Evolutionary conservation across 2,329 filamentous ascomycete genomes (phyloP).

Genomic region (Paecilomyces sp.): DNA sequence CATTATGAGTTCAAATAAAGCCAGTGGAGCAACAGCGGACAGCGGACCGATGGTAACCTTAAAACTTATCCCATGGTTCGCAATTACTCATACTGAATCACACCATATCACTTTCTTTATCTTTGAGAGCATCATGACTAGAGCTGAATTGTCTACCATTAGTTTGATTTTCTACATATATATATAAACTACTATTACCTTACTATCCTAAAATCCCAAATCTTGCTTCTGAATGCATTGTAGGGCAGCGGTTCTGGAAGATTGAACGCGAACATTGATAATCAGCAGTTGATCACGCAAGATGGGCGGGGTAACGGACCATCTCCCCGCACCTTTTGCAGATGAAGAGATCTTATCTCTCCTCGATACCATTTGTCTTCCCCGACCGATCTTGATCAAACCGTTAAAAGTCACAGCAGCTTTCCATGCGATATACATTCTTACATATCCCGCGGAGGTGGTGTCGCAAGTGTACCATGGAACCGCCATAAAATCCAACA

Average conservation of each 20-base stretch:
- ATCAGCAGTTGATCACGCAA: neutral
- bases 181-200: neutral
- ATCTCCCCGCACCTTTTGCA: constrained; percentile 4
- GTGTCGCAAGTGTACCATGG: neutral
- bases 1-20: neutral
- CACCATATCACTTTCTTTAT: neutral
- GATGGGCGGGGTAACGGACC: neutral
- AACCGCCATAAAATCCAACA: neutral
- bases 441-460: neutral
- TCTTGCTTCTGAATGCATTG: neutral
- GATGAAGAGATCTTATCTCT: neutral
- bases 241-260: neutral
- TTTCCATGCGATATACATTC: constrained; percentile 7
- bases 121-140: neutral
- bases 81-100: neutral
- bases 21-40: neutral
- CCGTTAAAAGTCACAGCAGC: constrained; percentile 4
- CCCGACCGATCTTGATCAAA: neutral
- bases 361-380: constrained; percentile 1
- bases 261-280: neutral
- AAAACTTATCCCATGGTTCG: neutral
- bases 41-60: neutral
- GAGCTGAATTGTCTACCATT: neutral
- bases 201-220: neutral
- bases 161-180: neutral